These are phyloP conservation scores for Marasmius oreades DNA, from an alignment of 1,284 basidiomycete genomes.

Conservation along the genomic window DNA sequence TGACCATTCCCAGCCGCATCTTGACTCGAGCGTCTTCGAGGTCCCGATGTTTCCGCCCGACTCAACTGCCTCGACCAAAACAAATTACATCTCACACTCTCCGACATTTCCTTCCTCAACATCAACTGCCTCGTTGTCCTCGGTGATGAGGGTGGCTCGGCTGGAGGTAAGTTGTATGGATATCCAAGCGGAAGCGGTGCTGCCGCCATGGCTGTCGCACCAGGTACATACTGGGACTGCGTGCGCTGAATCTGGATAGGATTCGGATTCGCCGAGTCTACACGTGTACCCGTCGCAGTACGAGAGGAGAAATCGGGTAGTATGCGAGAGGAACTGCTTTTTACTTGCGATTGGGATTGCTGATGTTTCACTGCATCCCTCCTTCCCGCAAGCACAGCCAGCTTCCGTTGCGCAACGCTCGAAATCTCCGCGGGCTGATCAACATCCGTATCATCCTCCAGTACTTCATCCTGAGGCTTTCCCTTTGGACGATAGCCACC, in stretches of 20 bases:
- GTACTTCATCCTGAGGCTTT: constrained; percentile 60
- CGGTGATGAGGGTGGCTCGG: constrained; percentile 74
- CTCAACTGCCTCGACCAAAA: constrained; percentile 81
- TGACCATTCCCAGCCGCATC: constrained; percentile 15
- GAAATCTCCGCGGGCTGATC: constrained; percentile 55
- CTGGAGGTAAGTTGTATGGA: constrained; percentile 70
- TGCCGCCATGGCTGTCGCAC: constrained; percentile 9
- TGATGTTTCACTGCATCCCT: constrained; percentile 25
- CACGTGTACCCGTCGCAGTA: constrained; percentile 6
- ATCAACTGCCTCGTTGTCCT: constrained; percentile 82
- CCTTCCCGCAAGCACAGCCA: constrained; percentile 49
- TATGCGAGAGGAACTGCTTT: constrained; percentile 7
- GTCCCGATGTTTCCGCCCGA: constrained; percentile 44
- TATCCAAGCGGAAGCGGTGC: constrained; percentile 53
- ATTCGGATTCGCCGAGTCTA: constrained; percentile 1
- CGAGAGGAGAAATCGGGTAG: constrained; percentile 13
- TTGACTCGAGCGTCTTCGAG: constrained; percentile 33
- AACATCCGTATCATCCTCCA: constrained; percentile 61
- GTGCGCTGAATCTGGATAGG: constrained; percentile 10
- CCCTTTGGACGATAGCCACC: constrained; percentile 57
- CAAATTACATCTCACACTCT: constrained; percentile 78
- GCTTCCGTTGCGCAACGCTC: constrained; percentile 59
- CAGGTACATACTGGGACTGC: constrained; percentile 13
- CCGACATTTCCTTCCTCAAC: constrained; percentile 82
- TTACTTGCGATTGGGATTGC: constrained; percentile 4